Conservation (phyloP, 768 basidiomycete genomes). For the Mycena crocata region DNA sequence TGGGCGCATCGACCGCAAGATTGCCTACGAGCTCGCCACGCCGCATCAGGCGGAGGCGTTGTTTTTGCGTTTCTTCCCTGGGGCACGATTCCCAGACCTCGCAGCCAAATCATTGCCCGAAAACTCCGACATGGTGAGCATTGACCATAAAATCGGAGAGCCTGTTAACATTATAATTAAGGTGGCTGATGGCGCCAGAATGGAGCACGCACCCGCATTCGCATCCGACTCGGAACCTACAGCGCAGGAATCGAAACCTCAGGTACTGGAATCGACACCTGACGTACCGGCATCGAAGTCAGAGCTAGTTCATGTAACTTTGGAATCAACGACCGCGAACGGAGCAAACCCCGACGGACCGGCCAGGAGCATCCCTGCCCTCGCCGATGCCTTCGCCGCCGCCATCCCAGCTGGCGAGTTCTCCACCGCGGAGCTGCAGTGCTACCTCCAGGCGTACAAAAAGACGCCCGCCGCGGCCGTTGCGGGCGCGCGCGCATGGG, state of each 20-base stretch:
- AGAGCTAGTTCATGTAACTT: too few species aligned
- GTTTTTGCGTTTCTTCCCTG: conserved; percentile 48
- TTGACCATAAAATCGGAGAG: too few species aligned
- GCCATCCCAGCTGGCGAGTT: conserved; percentile 60
- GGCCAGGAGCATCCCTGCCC: conserved; percentile 33
- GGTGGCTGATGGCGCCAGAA: too few species aligned
- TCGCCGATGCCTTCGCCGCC: conserved; percentile 56
- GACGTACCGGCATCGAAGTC: too few species aligned
- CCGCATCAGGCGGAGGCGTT: conserved; percentile 43
- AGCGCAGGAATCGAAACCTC: background rate
- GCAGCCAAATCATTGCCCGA: too few species aligned
- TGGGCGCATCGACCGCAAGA: conserved; percentile 48
- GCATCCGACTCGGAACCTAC: background rate
- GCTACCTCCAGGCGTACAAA: conserved; percentile 63
- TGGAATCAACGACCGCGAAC: background rate
- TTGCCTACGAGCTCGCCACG: conserved; percentile 44
- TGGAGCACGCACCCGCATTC: too few species aligned
- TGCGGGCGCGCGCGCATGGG: conserved; percentile 53
- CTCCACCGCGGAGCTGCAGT: conserved; percentile 72
- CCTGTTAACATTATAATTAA: too few species aligned
- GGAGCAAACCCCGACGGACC: too few species aligned
- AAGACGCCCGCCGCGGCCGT: conserved; percentile 51
- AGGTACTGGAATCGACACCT: too few species aligned
- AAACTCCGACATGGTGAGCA: too few species aligned
- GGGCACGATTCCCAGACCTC: conserved; percentile 21